Evolutionary conservation across 2,329 filamentous ascomycete species (phyloP), one percentile per base, ranked within the genome.

Genomic region (Keithomyces neogunnii): DNA sequence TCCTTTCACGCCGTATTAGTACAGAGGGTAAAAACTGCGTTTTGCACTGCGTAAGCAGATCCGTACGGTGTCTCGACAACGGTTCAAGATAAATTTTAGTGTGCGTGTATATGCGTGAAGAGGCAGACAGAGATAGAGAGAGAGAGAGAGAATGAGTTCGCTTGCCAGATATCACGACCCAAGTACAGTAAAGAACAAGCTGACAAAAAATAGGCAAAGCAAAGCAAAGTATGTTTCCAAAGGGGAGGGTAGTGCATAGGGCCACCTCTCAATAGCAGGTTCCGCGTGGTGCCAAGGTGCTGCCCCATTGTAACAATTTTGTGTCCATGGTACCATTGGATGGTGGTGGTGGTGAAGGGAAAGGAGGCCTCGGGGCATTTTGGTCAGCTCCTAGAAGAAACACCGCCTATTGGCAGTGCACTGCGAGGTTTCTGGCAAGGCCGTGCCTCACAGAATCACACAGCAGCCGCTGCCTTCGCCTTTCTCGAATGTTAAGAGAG

Each of bases 401-500:
- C 7, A 35, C 33, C 33, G 11, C 33, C 6, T 35, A 11, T 30
- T 31, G 11, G 13, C 43, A 45, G 28, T 28, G 26, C 7, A 40
- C 30, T 11, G 19, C 19, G n/a, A 44, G 40, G 30, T 30, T 1
- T 26, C 28, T 30, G 28, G 26, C 10, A 28, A 44, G 40, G 26
- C 28, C 40, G 28, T 26, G 26, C n/a, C 40, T 75, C 69, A 97
- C 76, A 97, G 81, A 64, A 99, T 87, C 49, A 95, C 84, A 69
- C 93, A 97, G 75, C 93, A 97, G 49, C 91, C 90, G 38, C 74
- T 74, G 48, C 83, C 82, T 63, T 96, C 89, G 51, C 86, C 84
- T 69, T 92, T 92, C 64, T 96, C 91, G 61, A 96, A 95, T n/a
- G 86, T 95, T 44, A 97, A 73, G 53, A 97, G 77, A 29, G 92